Evolutionary conservation across 2,329 filamentous ascomycete genomes (phyloP).

Genomic region (Botrytis fabae): DNA sequence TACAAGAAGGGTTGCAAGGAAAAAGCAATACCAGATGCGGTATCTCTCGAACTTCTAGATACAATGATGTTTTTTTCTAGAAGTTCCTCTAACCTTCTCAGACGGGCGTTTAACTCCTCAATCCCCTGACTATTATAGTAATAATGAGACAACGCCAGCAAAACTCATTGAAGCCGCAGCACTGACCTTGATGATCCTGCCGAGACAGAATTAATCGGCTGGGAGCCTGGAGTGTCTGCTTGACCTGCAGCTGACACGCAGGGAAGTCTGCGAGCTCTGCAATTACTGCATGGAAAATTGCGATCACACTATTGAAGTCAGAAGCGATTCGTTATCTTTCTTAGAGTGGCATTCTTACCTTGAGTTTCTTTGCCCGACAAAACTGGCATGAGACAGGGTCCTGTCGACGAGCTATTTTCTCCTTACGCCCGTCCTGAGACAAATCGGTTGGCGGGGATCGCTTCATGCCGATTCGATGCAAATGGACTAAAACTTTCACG

Average conservation of each 20-base stretch:
- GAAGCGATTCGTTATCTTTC: neutral
- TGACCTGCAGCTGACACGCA: neutral
- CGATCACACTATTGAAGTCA: constrained; percentile 32
- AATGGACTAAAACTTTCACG: neutral
- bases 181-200: neutral
- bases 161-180: neutral
- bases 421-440: neutral
- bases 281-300: constrained; percentile 35
- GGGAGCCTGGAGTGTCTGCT: neutral
- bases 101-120: constrained; percentile 28
- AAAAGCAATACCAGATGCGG: neutral
- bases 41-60: neutral
- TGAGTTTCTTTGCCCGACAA: constrained; percentile 33
- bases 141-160: neutral
- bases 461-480: neutral
- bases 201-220: neutral
- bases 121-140: constrained; percentile 24
- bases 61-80: constrained; percentile 12
- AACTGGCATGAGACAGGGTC: constrained; percentile 36
- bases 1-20: neutral
- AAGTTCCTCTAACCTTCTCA: constrained; percentile 30
- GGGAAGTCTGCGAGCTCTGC: constrained; percentile 27
- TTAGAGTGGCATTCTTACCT: neutral
- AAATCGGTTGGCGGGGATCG: neutral
- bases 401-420: constrained; percentile 28